phyloP scores from a whole-genome alignment of 257 asterid species.

The Nicotiana tomentosiformis region DNA sequence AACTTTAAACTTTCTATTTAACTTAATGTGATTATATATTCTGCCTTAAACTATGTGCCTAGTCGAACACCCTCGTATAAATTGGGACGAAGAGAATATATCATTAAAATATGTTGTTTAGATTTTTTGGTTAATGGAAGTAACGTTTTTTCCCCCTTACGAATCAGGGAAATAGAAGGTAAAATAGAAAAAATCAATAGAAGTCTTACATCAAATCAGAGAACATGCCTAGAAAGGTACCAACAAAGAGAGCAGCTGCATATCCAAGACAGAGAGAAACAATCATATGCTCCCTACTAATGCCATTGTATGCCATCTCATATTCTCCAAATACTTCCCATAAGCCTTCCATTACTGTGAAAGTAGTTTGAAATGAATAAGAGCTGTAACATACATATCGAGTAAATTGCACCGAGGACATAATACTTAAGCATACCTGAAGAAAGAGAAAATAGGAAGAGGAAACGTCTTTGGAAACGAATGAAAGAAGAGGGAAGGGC shows the following conservation, averaged over 20 bases:
- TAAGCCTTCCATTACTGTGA: conserved; percentile 58
- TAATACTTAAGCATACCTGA: conserved; percentile 37
- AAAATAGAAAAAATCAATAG: neutral
- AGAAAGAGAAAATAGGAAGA: conserved; percentile 54
- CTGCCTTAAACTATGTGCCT: too few species aligned
- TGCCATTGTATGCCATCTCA: conserved; percentile 55
- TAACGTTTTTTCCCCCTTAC: too few species aligned
- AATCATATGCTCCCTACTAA: conserved; percentile 58
- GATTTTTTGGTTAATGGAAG: neutral
- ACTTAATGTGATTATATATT: too few species aligned
- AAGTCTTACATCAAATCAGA: conserved; percentile 63
- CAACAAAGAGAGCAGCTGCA: conserved; percentile 46
- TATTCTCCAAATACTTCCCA: conserved; percentile 72
- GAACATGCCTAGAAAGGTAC: conserved; percentile 58
- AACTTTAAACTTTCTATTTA: too few species aligned
- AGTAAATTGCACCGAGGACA: neutral
- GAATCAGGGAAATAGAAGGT: neutral
- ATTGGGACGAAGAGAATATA: too few species aligned
- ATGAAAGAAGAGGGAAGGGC: conserved; percentile 41
- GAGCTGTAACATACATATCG: neutral
- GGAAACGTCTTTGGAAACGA: conserved; percentile 59
- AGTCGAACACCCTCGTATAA: too few species aligned
- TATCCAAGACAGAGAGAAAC: conserved; percentile 47
- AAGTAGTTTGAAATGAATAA: neutral
- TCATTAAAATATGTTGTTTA: too few species aligned